These are phyloP conservation scores for Strigomonas galati DNA, from an alignment of 208 protist genomes.

Conservation along the genomic window DNA sequence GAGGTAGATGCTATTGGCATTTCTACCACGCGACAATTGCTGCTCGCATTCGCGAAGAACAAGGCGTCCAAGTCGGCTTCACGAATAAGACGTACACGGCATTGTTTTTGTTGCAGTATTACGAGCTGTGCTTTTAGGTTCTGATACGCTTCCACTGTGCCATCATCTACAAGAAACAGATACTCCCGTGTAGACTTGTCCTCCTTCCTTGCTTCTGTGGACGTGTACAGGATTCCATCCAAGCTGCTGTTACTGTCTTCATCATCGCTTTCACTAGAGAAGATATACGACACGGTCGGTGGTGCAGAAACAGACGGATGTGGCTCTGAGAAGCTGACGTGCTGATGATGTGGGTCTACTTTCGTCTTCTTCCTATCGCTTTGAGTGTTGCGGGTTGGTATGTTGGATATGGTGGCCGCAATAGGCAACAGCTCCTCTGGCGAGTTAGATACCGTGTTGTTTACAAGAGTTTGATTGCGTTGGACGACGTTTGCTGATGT, in stretches of 20 bases:
- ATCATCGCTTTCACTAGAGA: not conserved
- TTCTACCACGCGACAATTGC: not conserved
- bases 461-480: no score
- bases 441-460: no score
- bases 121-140: not conserved
- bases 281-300: not conserved
- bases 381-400: not conserved
- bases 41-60: not conserved
- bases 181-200: not conserved
- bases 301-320: no score
- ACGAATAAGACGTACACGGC: not conserved
- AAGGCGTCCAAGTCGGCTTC: not conserved
- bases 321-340: no score
- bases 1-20: not conserved
- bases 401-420: not conserved
- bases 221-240: not conserved
- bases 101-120: not conserved
- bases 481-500: not conserved
- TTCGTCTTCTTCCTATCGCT: not conserved
- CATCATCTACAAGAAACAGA: not conserved
- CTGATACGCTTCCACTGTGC: no score
- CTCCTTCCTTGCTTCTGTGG: not conserved
- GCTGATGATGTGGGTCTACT: no score
- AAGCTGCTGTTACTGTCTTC: not conserved
- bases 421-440: not conserved